Evolutionary conservation across 2,329 filamentous ascomycete species (phyloP).

Genomic region (Venturia nashicola): DNA sequence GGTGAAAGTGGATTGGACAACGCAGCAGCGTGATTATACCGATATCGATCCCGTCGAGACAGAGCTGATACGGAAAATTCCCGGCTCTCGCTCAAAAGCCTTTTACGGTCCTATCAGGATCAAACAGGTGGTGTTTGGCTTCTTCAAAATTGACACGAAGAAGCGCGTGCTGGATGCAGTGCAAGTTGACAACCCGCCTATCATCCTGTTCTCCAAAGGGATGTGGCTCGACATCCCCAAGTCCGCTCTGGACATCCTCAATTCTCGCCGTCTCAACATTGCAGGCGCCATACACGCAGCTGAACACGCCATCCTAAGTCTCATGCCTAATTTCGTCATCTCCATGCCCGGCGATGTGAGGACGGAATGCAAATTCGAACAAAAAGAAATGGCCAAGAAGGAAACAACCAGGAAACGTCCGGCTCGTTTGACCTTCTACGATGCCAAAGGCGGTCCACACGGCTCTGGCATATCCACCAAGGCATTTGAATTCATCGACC

Average conservation of each 20-base stretch:
- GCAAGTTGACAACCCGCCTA: constrained; percentile 83
- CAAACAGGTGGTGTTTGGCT: constrained; percentile 81
- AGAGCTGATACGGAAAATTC: constrained; percentile 68
- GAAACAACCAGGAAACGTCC: constrained; percentile 68
- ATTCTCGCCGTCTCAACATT: constrained; percentile 59
- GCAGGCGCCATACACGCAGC: constrained; percentile 89
- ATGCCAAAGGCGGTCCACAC: constrained; percentile 75
- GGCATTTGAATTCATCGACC: constrained; percentile 83
- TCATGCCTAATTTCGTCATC: constrained; percentile 86
- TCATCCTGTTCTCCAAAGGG: constrained; percentile 72
- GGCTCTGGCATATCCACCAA: constrained; percentile 84
- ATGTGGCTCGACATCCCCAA: constrained; percentile 93
- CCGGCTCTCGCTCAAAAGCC: constrained; percentile 51
- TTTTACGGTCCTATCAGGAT: constrained; percentile 84
- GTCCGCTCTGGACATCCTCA: constrained; percentile 64
- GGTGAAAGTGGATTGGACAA: constrained; percentile 91
- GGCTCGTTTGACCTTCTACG: constrained; percentile 84
- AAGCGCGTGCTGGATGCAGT: constrained; percentile 82
- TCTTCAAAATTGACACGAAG: constrained; percentile 89
- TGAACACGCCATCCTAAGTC: constrained; percentile 75
- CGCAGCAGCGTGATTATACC: constrained; percentile 82
- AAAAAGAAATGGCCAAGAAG: constrained; percentile 72
- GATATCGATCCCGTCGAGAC: constrained; percentile 91
- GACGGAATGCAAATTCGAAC: constrained; percentile 82
- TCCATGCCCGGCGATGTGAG: constrained; percentile 82